Percentiles rank a stretch among this genome's conserved stretches.
These are phyloP conservation scores for Mesostigma viride DNA, from an alignment of 139 green algal genomes.

Conservation along the genomic window DNA sequence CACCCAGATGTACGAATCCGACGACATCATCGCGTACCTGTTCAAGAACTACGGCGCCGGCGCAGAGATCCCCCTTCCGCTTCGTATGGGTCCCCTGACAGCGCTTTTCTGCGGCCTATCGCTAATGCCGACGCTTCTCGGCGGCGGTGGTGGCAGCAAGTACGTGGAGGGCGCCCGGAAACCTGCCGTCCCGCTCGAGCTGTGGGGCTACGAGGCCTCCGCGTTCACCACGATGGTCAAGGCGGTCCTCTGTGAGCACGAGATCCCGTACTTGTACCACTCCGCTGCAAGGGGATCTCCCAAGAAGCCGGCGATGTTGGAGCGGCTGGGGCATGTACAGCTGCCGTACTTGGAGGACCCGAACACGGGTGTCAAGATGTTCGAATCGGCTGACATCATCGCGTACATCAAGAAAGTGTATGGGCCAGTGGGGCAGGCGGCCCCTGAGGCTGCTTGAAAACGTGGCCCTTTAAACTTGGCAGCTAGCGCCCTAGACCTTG, in stretches of 20 bases:
- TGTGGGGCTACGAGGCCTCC: slow-evolving; percentile 25
- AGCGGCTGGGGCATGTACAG: slow-evolving; percentile 24
- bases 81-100: too few relatives aligned
- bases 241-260: slow-evolving; percentile 34
- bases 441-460: too few relatives aligned
- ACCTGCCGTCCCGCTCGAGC: slow-evolving; percentile 20
- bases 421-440: too few relatives aligned
- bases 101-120: too few relatives aligned
- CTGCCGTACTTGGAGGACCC: slow-evolving; percentile 38
- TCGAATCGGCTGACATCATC: slow-evolving; percentile 33
- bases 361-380: slow-evolving; percentile 37
- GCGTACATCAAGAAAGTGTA: slow-evolving; percentile 33
- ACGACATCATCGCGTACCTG: slow-evolving; percentile 39
- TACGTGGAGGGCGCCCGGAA: too few relatives aligned
- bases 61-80: background rate
- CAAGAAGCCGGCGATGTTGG: slow-evolving; percentile 23
- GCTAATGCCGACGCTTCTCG: too few relatives aligned
- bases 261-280: slow-evolving; percentile 31
- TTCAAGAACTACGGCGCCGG: slow-evolving; percentile 31
- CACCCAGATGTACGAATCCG: slow-evolving; percentile 36
- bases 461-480: too few relatives aligned
- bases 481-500: too few relatives aligned
- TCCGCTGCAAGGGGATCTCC: slow-evolving; percentile 18
- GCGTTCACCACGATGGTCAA: slow-evolving; percentile 36
- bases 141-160: too few relatives aligned